These are phyloP conservation scores for Teratosphaeria nubilosa DNA, from an alignment of 2,329 filamentous ascomycete species.

Conservation along the genomic window DNA sequence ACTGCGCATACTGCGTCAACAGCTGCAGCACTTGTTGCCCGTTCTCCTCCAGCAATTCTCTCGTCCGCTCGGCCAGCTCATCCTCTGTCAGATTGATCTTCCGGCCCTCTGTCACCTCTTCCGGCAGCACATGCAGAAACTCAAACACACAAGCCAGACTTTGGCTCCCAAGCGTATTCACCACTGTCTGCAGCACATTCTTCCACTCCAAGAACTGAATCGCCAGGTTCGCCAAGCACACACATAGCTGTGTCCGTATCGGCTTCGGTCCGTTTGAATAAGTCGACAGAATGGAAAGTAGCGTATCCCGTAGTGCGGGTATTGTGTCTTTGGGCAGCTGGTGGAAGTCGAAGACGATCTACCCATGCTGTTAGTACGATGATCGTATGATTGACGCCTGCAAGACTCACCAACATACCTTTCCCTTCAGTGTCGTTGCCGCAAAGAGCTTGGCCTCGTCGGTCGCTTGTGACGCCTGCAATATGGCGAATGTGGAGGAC, in stretches of 20 bases:
- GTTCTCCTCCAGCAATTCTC: constrained; percentile 84
- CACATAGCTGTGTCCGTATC: constrained; percentile 76
- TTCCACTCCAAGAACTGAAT: constrained; percentile 97
- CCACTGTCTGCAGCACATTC: constrained; percentile 75
- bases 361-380: not conserved
- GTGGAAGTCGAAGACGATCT: constrained; percentile 95
- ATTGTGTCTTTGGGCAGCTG: constrained; percentile 72
- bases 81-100: constrained; percentile 99
- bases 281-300: constrained; percentile 68
- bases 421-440: constrained; percentile 93
- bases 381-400: constrained; percentile 3
- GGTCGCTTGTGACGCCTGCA: constrained; percentile 66
- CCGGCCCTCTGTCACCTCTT: constrained; percentile 97
- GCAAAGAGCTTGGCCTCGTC: constrained; percentile 88
- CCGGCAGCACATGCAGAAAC: constrained; percentile 90
- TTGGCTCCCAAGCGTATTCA: constrained; percentile 65
- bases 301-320: constrained; percentile 67
- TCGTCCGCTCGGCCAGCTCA: constrained; percentile 75
- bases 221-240: constrained; percentile 86
- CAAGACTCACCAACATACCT: constrained; percentile 48
- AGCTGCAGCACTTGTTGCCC: constrained; percentile 77
- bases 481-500: constrained; percentile 74
- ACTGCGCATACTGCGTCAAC: constrained; percentile 82
- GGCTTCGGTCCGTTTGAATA: constrained; percentile 74
- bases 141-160: constrained; percentile 84